Evolutionary conservation across 169 alveolate species (phyloP).

Genomic region (Cryptosporidium parvum): DNA sequence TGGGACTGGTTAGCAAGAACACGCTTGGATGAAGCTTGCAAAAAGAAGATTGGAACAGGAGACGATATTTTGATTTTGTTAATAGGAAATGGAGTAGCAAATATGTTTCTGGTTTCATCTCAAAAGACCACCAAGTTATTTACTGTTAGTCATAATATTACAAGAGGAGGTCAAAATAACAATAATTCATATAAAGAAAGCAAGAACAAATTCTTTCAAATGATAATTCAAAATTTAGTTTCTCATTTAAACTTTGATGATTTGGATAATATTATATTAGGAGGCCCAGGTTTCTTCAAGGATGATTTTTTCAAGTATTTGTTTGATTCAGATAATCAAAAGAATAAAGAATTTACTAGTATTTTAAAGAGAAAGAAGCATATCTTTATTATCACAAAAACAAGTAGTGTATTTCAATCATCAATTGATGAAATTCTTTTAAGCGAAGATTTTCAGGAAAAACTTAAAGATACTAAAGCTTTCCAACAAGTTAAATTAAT

Average conservation of each 20-base stretch:
- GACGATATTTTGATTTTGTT: slow-evolving; percentile 46
- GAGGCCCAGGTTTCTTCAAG: slow-evolving; percentile 65
- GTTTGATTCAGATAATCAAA: not conserved
- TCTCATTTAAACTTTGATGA: slow-evolving; percentile 34
- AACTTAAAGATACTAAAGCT: slow-evolving; percentile 65
- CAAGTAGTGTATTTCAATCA: slow-evolving; percentile 46
- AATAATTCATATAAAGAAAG: slow-evolving; percentile 44
- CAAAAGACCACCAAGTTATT: slow-evolving; percentile 30
- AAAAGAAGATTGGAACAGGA: slow-evolving; percentile 13
- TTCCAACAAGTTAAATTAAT: slow-evolving; percentile 25
- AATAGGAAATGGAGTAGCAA: slow-evolving; percentile 54
- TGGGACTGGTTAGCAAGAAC: slow-evolving; percentile 69
- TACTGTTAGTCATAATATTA: slow-evolving; percentile 39
- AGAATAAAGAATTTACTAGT: slow-evolving; percentile 12
- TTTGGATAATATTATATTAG: slow-evolving; percentile 48
- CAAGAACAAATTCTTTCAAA: slow-evolving; percentile 41
- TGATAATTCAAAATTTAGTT: slow-evolving; percentile 26
- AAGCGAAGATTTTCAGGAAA: slow-evolving; percentile 40
- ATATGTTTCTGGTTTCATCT: slow-evolving; percentile 48
- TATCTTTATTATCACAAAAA: slow-evolving; percentile 17
- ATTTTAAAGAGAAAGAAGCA: slow-evolving; percentile 40
- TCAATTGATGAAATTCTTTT: slow-evolving; percentile 53
- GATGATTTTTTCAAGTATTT: slow-evolving; percentile 46
- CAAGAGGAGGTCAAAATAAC: slow-evolving; percentile 16
- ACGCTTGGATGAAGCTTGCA: slow-evolving; percentile 28